Evolutionary conservation across 495 filamentous ascomycete species (phyloP), one percentile per base, ranked within the genome.

Genomic region (Neurospora terricola): DNA sequence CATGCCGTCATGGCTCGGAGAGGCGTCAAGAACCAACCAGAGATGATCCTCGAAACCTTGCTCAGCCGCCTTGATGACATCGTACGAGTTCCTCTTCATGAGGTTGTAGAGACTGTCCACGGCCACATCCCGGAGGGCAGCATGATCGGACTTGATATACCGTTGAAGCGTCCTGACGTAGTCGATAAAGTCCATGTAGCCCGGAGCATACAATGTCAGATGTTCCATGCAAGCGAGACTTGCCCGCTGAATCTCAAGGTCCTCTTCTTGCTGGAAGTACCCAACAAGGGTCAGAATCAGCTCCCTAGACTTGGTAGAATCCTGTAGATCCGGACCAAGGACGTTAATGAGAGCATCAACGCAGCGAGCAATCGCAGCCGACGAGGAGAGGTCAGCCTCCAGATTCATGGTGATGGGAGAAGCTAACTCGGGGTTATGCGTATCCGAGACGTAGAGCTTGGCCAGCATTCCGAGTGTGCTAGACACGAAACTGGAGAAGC

Each of bases 331-430:
- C 1, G 96, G 96, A 0, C 96, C 96, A 9, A 99, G 87, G 18
- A 98, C 96, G 76, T 98, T 98, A 82, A 99, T 93, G 8, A 97
- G 84, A 38, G 94, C 94, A 79, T 99, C 95, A n/a, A 97, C 90
- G 74, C 94, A 93, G 72, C 93, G 89, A 71, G 92, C 92, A 70
- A 98, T 90, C 1, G 94, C 91, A 12, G 92, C 90, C 3, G 91
- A 87, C 1, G 94, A 93, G 27, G 94, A 89, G 70, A 92, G 85
- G 72, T 93, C 92, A 73, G 96, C 84, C 80, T 97, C 94, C 48
- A 95, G 84, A 79, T 97, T 98, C 72, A 96, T 98, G 10, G 92
- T 92, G 23, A 92, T 90, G 54, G 91, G 82, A 6, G 91, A 89
- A 30, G 88, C 83, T n/a, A 91, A 87, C 76, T 98, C 94, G 59